phyloP scores from a whole-genome alignment of 225 moss, liverwort and hornwort genomes.

The Takakia lepidozioides region DNA sequence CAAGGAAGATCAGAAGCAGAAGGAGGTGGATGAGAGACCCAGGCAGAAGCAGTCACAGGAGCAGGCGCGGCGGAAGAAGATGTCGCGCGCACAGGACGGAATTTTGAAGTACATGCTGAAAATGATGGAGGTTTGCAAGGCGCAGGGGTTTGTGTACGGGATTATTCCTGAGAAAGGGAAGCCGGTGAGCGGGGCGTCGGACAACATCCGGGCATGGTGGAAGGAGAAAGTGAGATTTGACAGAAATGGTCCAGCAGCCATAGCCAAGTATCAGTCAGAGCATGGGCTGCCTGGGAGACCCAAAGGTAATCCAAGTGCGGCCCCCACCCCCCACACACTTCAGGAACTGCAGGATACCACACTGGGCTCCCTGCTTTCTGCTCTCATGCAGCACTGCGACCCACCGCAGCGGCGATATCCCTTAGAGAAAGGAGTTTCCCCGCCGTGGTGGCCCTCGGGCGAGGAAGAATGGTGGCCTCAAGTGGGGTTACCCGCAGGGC shows the following conservation, averaged over 20 bases:
- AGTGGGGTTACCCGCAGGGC: constrained; percentile 79
- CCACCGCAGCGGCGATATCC: constrained; percentile 93
- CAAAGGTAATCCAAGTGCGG: constrained; percentile 58
- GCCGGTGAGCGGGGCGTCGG: constrained; percentile 88
- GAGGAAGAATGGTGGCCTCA: constrained; percentile 98
- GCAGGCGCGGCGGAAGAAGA: constrained; percentile 94
- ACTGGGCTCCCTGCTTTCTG: constrained; percentile 77
- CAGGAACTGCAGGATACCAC: constrained; percentile 98
- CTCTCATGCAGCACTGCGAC: constrained; percentile 97
- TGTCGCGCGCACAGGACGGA: constrained; percentile 98
- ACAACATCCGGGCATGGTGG: constrained; percentile 99
- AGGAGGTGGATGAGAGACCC: constrained; percentile 42
- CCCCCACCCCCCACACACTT: constrained; percentile 82
- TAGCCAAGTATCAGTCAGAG: constrained; percentile 87
- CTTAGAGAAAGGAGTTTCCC: constrained; percentile 78
- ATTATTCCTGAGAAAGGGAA: constrained; percentile 99
- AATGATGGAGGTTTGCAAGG: constrained; percentile 99
- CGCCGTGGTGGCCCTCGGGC: constrained; percentile 95
- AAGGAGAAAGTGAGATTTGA: constrained; percentile 98
- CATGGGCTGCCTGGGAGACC: constrained; percentile 70
- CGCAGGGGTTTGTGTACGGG: constrained; percentile 97
- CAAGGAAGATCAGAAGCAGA: constrained; percentile 76
- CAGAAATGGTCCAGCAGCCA: constrained; percentile 90
- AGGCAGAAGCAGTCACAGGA: constrained; percentile 92
- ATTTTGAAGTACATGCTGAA: constrained; percentile 98